Evolutionary conservation across 176 grass and related monocot genomes (phyloP).

Genomic region (Hyparrhenia diplandra): DNA sequence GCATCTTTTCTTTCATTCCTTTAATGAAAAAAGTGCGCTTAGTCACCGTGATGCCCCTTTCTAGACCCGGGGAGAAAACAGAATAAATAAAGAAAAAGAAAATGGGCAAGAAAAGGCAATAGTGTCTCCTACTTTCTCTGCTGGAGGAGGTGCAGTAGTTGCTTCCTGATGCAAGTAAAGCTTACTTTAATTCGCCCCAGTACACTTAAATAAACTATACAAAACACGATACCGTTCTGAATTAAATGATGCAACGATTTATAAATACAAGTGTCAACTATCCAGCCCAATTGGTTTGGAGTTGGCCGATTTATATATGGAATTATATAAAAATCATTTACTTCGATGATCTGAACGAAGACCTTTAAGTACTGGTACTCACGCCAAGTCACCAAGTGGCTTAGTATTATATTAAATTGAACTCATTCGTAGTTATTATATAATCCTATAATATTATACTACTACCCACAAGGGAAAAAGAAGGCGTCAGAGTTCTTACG

Average conservation of each 20-base stretch:
- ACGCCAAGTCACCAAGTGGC: constrained; percentile 13
- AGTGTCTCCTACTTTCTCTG: not conserved
- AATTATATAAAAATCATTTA: not conserved
- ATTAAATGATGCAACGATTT: not conserved
- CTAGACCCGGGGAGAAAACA: not conserved
- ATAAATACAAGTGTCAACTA: constrained; percentile 22
- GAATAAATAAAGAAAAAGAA: not conserved
- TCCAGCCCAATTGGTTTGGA: not conserved
- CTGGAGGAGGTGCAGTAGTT: not conserved
- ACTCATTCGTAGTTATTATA: not conserved
- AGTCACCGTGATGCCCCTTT: constrained; percentile 8
- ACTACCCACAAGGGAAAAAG: not conserved
- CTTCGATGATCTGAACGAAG: constrained; percentile 1
- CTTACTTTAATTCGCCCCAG: not conserved
- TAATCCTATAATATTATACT: not conserved
- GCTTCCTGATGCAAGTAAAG: constrained; percentile 21
- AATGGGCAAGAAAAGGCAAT: not conserved
- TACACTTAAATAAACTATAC: no score
- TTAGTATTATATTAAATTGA: not conserved
- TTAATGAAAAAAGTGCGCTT: constrained; percentile 14
- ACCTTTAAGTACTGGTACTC: not conserved
- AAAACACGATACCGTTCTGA: not conserved
- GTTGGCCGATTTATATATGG: not conserved
- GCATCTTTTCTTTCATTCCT: constrained; percentile 22
- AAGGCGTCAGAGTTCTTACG: not conserved